Base-by-base conservation (phyloP, 768 basidiomycete species). In the button mushroom (Agaricus bisporus) region DNA sequence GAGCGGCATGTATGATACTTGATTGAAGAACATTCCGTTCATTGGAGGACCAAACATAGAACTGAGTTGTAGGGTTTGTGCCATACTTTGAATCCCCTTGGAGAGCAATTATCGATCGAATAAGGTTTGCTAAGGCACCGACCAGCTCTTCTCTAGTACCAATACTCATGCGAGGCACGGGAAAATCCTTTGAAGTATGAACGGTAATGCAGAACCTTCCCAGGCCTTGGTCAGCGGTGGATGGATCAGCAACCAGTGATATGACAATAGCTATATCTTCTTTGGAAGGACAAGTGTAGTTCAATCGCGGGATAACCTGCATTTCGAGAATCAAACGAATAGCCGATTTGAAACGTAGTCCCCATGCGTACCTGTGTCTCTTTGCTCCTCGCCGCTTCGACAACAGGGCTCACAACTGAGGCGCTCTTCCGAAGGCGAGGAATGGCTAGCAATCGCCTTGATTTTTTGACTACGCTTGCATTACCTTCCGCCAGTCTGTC, bases 261-360 rank as follows among this genome's bases (percentile, higher is more conserved):
- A 79, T 58, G n/a, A 74, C 51, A 10, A 78, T 58, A 1, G 76
- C 68, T 20, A 78, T 66, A 48, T 79, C 78, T 59, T 80, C 78
- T 32, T 59, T 52, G 9, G 61, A 64, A 6, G 78, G 77, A 54
- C 73, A 74, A 12, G 76, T 72, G 51, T 69, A 73, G 51, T 71
- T 78, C n/a, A 74, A 69, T 29, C 69, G 66, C 1, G 65, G 67
- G 26, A 74, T 74, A 37, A 77, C 53, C 76, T 77, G 4, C 22
- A 4, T 22, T 4, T 22, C 22, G 55, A 2, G 12, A 14, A 36
- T 51, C 26, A 56, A 56, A 29, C 47, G 49, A 48, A 56, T 38
- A 18, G 29, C 4, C 49, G 48, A 15, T 22, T 32, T 18, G 17
- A 6, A 12, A 5, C 11, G 14, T 22, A 46, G 26, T 32, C 42